Percentiles rank a stretch among this genome's conserved stretches.
Conservation (phyloP, 805 yeast genomes). For the Debaryomyces castellii region DNA sequence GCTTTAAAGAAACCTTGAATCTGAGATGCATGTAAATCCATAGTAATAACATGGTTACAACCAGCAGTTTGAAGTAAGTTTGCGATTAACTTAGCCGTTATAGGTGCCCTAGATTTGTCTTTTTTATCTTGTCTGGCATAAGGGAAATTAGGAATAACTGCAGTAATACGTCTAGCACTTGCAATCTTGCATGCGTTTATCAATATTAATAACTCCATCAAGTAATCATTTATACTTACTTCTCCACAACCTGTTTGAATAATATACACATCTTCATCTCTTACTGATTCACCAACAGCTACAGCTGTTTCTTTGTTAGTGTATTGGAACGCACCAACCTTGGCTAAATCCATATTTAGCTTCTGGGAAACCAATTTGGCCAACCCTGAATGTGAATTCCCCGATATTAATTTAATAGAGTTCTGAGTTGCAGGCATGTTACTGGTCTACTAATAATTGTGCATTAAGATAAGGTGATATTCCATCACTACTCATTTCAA, state of each 20-base stretch:
- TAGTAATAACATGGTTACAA: conserved; percentile 81
- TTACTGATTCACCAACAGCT: conserved; percentile 70
- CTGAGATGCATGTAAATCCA: conserved; percentile 88
- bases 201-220: conserved; percentile 73
- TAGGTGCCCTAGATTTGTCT: conserved; percentile 83
- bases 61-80: conserved; percentile 82
- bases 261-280: conserved; percentile 82
- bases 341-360: conserved; percentile 67
- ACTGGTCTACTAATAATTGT: neutral
- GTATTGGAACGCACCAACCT: conserved; percentile 79
- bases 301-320: conserved; percentile 89
- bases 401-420: conserved; percentile 51
- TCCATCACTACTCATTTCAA: neutral
- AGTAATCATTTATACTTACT: conserved; percentile 69
- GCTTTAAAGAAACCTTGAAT: conserved; percentile 83
- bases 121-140: conserved; percentile 89
- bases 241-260: conserved; percentile 79
- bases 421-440: conserved; percentile 32
- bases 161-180: conserved; percentile 79
- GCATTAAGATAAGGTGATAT: neutral
- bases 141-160: conserved; percentile 79
- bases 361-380: conserved; percentile 68
- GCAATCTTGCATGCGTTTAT: conserved; percentile 83
- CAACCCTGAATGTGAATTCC: conserved; percentile 82
- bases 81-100: conserved; percentile 82